Base-by-base conservation (phyloP, 192 early-diverging fungal genomes). In the Gigaspora rosea region DNA sequence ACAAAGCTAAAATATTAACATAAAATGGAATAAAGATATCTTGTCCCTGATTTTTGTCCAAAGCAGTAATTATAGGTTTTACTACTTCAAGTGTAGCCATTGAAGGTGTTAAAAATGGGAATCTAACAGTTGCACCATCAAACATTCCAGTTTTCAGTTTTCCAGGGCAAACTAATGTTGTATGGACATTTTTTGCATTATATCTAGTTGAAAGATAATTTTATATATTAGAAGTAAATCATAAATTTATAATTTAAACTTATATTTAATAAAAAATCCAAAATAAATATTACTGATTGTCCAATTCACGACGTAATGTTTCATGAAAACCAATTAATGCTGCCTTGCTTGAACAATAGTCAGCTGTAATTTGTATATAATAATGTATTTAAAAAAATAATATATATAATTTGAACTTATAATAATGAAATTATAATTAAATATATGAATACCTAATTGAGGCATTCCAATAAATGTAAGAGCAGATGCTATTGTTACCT, bases 271-370 rank as follows among this genome's bases (percentile, higher is more conserved):
- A 70, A 32, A 32, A 33, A 8, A 11, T 51, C n/a, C 18, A 52
- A 8, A n/a, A 57, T 46, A 41, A 62, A 27, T 0, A 74, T 74
- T 76, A 76, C 63, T 62, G 63, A 10, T n/a, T 41, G 49, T 76
- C 20, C 61, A 94, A 85, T 79, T 96, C 95, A 77, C 91, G 90
- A 58, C 91, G 90, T 33, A 96, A 83, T 8, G 88, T 78, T 77
- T 96, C 95, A 59, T 88, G 89, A 59, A 94, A 91, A 8, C 89
- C 83, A 65, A 85, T 87, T 13, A 93, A 84, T 36, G 89, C 95
- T 27, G 92, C 90, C 78, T 96, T 96, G 63, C 91, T 88, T 16
- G 94, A 91, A 68, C 90, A 89, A 80, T 96, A 96, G 73, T 90
- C 91, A 22, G 87, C 90, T 84, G 84, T 82, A 61, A 27, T 52